Base-by-base conservation (phyloP, 176 grass and related monocot genomes). In the Eleusine indica region DNA sequence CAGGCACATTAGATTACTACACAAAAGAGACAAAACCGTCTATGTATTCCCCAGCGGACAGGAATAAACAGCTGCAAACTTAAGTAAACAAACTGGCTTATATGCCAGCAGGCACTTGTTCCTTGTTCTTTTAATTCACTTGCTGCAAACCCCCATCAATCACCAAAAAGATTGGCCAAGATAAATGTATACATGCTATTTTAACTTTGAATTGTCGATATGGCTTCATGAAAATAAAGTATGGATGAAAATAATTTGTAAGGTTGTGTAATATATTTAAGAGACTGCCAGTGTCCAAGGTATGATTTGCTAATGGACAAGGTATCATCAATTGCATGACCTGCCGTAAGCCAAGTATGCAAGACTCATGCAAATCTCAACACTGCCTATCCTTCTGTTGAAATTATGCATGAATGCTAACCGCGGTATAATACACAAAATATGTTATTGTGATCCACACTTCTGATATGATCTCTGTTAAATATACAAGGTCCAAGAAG, bases 31-130 rank as follows among this genome's bases (percentile, higher is more conserved):
- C 29, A 37, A 63, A 12, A 37, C 3, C 19, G 38, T 25, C 63
- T 52, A 75, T 68, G 18, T 30, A 68, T 61, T 68, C 69, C 19
- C n/a, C 37, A 85, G 71, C 16, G 80, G 8, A 49, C 13, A 85
- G 70, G 43, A 85, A 71, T 66, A 70, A 76, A 76, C 47, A 75
- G 52, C 40, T 62, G 73, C 17, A 71, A 42, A 43, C 58, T 41
- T 32, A 61, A 46, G 57, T 54, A 66, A 89, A 76, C 41, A 76
- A 65, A 53, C 64, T 81, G 43, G 40, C 28, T 68, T 60, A 44
- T 38, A 66, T 29, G 14, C 11, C 6, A 61, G 10, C 25, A 68
- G 38, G 74, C n/a, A 75, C 29, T 28, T 70, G 66, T 40, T 42
- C 40, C 9, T 80, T 53, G 48, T 54, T 80, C 44, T 21, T 53